Evolutionary conservation across 2,329 filamentous ascomycete species (phyloP).

Genomic region (Microdochium paspali): DNA sequence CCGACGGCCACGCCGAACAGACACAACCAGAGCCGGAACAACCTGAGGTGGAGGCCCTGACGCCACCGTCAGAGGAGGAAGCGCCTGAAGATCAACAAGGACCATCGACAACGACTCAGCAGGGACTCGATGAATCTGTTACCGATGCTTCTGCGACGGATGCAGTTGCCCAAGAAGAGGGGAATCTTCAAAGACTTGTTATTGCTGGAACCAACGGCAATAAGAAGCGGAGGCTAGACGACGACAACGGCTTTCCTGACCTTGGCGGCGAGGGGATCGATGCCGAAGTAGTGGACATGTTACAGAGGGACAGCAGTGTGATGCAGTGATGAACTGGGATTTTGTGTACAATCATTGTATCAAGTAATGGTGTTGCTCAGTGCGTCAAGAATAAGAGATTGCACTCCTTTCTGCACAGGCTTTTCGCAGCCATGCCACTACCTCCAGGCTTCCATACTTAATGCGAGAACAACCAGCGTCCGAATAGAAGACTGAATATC

Average conservation of each 20-base stretch:
- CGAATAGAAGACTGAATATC: too few species aligned
- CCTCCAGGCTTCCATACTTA: too few species aligned
- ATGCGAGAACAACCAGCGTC: not conserved
- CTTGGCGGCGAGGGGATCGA: conserved; percentile 46
- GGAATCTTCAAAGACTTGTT: conserved; percentile 12
- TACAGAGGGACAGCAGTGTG: conserved; percentile 29
- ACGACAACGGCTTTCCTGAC: conserved; percentile 41
- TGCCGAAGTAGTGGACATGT: conserved; percentile 45
- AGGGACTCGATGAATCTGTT: conserved; percentile 9
- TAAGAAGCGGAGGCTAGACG: conserved; percentile 47
- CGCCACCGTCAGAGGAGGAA: conserved; percentile 51
- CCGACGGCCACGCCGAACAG: conserved; percentile 33
- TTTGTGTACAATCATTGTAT: not conserved
- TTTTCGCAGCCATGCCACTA: too few species aligned
- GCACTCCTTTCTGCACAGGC: too few species aligned
- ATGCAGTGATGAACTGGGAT: not conserved
- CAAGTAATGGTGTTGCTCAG: not conserved
- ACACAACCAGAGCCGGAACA: conserved; percentile 53
- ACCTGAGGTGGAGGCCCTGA: conserved; percentile 78
- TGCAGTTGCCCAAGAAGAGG: conserved; percentile 29
- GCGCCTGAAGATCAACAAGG: conserved; percentile 8
- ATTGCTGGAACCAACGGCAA: conserved; percentile 40
- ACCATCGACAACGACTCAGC: conserved; percentile 7
- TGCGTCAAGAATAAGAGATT: too few species aligned
- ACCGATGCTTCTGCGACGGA: conserved; percentile 24